A percentile compares a stretch with the other conserved stretches of the same genome.
These are phyloP conservation scores for Telfairia occidentalis DNA, from an alignment of 331 rosid genomes.

Conservation along the genomic window DNA sequence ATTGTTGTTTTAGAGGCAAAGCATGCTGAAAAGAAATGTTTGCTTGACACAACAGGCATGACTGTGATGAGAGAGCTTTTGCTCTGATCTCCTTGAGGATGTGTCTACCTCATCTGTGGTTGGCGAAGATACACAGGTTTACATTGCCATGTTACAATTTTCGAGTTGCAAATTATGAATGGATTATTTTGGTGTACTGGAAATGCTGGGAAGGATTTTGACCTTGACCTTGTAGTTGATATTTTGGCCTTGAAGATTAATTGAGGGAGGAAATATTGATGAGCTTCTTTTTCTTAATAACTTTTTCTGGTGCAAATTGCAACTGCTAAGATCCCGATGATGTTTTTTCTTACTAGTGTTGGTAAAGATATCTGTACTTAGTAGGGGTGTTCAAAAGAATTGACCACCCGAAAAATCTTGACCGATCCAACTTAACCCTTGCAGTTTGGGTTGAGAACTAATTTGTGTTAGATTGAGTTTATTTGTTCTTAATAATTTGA, in stretches of 20 bases:
- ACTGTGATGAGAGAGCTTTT: not conserved
- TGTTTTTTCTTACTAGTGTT: too few relatives aligned
- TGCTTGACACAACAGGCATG: not conserved
- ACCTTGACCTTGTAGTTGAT: not conserved
- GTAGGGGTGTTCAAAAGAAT: too few relatives aligned
- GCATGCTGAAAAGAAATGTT: not conserved
- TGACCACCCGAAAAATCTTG: too few relatives aligned
- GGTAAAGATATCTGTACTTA: too few relatives aligned
- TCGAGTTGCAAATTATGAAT: not conserved
- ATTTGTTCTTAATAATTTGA: too few relatives aligned
- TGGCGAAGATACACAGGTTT: not conserved
- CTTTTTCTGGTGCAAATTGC: not conserved
- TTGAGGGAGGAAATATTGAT: not conserved
- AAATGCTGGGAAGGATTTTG: not conserved
- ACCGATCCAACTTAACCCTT: too few relatives aligned
- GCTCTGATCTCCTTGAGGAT: not conserved
- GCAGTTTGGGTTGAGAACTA: too few relatives aligned
- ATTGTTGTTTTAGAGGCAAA: not conserved
- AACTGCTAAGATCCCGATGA: too few relatives aligned
- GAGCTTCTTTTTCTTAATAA: not conserved
- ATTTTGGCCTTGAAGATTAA: not conserved
- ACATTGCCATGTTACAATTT: not conserved
- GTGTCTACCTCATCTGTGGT: not conserved
- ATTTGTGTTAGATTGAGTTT: too few relatives aligned
- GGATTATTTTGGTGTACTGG: not conserved